phyloP scores from a whole-genome alignment of 306 rosid species.

The Casuarina equisetifolia region DNA sequence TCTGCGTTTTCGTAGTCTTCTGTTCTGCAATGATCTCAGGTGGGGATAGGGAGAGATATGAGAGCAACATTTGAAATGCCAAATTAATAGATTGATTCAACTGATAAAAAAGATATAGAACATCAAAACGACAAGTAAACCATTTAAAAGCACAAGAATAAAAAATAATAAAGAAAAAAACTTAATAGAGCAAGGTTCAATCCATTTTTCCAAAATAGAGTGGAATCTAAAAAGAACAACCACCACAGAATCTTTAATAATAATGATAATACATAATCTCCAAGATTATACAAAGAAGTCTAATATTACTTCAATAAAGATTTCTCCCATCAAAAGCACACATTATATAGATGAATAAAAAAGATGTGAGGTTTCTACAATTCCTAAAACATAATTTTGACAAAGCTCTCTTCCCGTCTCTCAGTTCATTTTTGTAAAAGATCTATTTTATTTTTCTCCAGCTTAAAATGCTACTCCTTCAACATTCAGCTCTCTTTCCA shows the following conservation, averaged over 20 bases:
- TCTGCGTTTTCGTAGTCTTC: slow-evolving; percentile 31
- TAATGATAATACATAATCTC: neutral
- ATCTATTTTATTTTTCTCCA: too few species aligned
- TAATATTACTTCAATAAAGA: neutral
- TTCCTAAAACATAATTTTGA: neutral
- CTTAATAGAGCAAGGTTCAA: neutral
- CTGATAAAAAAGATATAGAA: neutral
- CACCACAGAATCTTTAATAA: neutral
- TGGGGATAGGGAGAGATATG: slow-evolving; percentile 8
- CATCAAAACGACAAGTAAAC: neutral
- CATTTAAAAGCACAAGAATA: neutral
- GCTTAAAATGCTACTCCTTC: neutral
- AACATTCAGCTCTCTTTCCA: neutral
- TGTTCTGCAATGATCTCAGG: slow-evolving; percentile 51
- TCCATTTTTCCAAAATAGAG: neutral
- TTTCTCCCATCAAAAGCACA: slow-evolving; percentile 7
- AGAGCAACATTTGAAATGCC: slow-evolving; percentile 7
- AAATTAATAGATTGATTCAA: neutral
- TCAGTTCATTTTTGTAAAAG: too few species aligned
- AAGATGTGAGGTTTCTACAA: neutral
- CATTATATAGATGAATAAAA: neutral
- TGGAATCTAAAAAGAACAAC: too few species aligned
- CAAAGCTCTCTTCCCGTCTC: neutral
- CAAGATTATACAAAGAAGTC: neutral
- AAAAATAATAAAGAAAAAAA: neutral